These are phyloP conservation scores for Psilocybe azurescens DNA, from an alignment of 768 basidiomycete genomes.

Conservation along the genomic window DNA sequence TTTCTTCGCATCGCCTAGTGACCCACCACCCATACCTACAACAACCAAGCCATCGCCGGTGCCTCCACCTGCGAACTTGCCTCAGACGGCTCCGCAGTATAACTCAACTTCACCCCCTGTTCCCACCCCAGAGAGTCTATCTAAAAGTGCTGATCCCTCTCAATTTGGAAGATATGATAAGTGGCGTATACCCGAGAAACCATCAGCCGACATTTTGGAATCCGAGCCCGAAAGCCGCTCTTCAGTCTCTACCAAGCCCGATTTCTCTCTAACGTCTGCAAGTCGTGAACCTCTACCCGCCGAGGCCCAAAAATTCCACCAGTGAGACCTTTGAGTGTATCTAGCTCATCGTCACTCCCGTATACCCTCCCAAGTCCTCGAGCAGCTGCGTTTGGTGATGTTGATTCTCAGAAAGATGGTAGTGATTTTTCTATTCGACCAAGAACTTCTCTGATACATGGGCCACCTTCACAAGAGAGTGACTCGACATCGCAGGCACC, in stretches of 20 bases:
- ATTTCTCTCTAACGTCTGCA: background rate
- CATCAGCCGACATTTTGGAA: background rate
- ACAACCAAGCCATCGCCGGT: background rate
- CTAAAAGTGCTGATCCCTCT: constrained; percentile 8
- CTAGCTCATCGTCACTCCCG: constrained; percentile 25
- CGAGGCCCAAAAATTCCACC: background rate
- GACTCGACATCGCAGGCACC: background rate
- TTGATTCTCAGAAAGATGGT: constrained; percentile 1
- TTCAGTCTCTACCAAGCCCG: background rate
- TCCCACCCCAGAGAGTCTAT: background rate
- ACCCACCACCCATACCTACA: background rate
- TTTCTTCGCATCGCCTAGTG: constrained; percentile 10
- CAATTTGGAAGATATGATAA: constrained; percentile 26
- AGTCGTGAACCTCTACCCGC: background rate
- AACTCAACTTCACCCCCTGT: background rate
- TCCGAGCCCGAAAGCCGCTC: background rate
- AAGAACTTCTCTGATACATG: background rate
- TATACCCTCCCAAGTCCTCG: constrained; percentile 19
- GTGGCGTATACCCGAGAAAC: constrained; percentile 21
- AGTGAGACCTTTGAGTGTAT: constrained; percentile 17
- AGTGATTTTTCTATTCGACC: background rate
- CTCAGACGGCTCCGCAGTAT: background rate
- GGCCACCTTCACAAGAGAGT: background rate
- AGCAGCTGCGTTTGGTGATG: background rate
- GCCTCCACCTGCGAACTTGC: background rate